Percentiles rank a stretch among this genome's conserved stretches.
phyloP scores from a whole-genome alignment of 2,329 filamentous ascomycete genomes.

The Colletotrichum agaves region DNA sequence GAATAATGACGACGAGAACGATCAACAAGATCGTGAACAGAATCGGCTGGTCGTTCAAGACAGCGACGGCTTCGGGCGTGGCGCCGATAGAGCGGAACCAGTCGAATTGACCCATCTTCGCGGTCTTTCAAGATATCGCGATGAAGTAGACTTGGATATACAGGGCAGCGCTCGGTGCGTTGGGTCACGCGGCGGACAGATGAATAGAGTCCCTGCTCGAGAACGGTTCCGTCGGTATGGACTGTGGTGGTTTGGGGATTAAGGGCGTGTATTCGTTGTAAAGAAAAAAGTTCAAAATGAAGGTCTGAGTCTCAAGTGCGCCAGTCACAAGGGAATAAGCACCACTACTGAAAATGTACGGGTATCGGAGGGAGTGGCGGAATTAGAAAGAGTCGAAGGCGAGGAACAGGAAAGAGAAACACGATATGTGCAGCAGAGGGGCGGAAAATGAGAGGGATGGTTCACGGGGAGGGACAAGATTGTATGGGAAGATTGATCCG shows the following conservation, averaged over 20 bases:
- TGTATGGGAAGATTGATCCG: slow-evolving; percentile 27
- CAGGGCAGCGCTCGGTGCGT: not conserved
- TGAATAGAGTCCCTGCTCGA: slow-evolving; percentile 12
- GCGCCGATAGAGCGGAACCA: slow-evolving; percentile 68
- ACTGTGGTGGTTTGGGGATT: slow-evolving; percentile 22
- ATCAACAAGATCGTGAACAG: slow-evolving; percentile 68
- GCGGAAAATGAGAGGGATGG: slow-evolving; percentile 15
- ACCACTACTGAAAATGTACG: slow-evolving; percentile 35
- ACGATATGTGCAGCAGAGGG: slow-evolving; percentile 33
- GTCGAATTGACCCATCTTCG: slow-evolving; percentile 64
- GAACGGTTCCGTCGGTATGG: slow-evolving; percentile 13
- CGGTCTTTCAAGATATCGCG: not conserved
- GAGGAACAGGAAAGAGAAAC: slow-evolving; percentile 12
- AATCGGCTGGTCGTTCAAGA: slow-evolving; percentile 69
- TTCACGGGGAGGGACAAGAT: slow-evolving; percentile 17
- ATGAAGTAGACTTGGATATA: too few species aligned
- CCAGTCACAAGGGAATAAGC: slow-evolving; percentile 37
- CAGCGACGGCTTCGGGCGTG: slow-evolving; percentile 66
- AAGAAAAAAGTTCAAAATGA: slow-evolving; percentile 30
- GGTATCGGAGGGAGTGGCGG: not conserved
- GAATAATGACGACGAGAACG: slow-evolving; percentile 60
- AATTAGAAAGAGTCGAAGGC: slow-evolving; percentile 25
- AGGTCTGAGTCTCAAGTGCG: slow-evolving; percentile 38
- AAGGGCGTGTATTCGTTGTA: slow-evolving; percentile 18
- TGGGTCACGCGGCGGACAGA: not conserved